Evolutionary conservation across 495 filamentous ascomycete genomes (phyloP).

Genomic region (Apodospora peruviana): DNA sequence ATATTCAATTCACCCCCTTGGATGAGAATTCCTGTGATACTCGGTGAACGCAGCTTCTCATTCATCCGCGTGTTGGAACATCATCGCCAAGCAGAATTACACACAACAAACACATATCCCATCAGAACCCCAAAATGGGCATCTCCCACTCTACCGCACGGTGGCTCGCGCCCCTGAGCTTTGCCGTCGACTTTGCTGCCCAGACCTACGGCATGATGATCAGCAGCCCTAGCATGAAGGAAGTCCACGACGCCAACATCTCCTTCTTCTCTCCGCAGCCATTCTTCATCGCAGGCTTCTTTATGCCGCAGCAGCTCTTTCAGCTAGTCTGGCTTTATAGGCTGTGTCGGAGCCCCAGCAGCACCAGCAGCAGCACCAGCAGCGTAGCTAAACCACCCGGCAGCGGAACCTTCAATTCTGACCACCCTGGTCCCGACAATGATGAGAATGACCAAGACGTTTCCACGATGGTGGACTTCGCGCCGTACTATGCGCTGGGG

Average conservation of each 20-base stretch:
- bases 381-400: constrained; percentile 26
- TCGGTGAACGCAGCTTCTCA: too few species aligned
- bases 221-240: constrained; percentile 43
- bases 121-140: constrained; percentile 19
- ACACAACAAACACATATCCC: background rate
- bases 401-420: background rate
- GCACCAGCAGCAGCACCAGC: constrained; percentile 24
- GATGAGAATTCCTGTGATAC: too few species aligned
- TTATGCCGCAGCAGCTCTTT: constrained; percentile 50
- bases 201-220: constrained; percentile 47
- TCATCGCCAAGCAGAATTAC: background rate
- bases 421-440: background rate
- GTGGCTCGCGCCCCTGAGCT: constrained; percentile 42
- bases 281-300: constrained; percentile 49
- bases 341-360: constrained; percentile 25
- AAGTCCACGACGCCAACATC: constrained; percentile 44
- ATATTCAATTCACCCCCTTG: too few species aligned
- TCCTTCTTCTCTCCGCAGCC: constrained; percentile 48
- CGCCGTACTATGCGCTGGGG: constrained; percentile 42
- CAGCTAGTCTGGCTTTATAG: constrained; percentile 46
- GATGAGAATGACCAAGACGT: constrained; percentile 11
- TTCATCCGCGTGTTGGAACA: too few species aligned
- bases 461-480: constrained; percentile 33
- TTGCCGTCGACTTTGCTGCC: constrained; percentile 40
- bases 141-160: constrained; percentile 32